Base-by-base conservation (phyloP, 2,329 filamentous ascomycete species). In the Cercospora berteroae region DNA sequence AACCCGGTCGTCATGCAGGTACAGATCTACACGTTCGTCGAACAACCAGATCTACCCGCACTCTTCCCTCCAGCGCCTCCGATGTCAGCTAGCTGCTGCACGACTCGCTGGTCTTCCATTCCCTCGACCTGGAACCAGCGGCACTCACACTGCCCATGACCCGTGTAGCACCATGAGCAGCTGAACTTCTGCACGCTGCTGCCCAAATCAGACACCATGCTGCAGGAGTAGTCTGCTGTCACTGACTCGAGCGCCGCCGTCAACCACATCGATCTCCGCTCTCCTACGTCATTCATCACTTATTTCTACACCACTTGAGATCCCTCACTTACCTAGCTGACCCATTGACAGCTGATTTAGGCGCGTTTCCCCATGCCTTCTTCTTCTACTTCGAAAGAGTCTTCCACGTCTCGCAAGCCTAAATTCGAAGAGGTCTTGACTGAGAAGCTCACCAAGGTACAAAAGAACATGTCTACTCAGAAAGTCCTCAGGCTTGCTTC, bases 401-500 rank as follows among this genome's bases (percentile, higher is more conserved):
- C 58, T 16, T 52, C 36, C 18, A 57, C 62, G 29, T 63, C 50
- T 58, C 64, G 29, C 58, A 42, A 60, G 58, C 33, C 48, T 5
- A 63, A 63, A 18, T 63, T 63, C 31, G 61, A 63, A 20, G 48
- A 63, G 29, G 50, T 63, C 33, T 27, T 63, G 61, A 63, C 61
- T n/a, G 48, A 63, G 29, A 63, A 63, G 50, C 61, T 63, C 27
- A 63, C 61, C 61, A 63, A 27, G 6, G 29, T 63, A 8, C 48
- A 63, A 33, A 2, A 59, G 57, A 58, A 63, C 33, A 70, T 70
- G 69, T 64, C 67, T 18, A 60, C 63, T 12, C 67, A 70, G 29
- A 65, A 66, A 39, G 67, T 69, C 42, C 66, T 68, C 16, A 61
- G 67, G 16, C 65, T 70, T 31, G 61, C 69, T 25, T 67, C 67